Evolutionary conservation across 2,329 filamentous ascomycete genomes (phyloP).

Genomic region (Trichoderma koningiopsis): DNA sequence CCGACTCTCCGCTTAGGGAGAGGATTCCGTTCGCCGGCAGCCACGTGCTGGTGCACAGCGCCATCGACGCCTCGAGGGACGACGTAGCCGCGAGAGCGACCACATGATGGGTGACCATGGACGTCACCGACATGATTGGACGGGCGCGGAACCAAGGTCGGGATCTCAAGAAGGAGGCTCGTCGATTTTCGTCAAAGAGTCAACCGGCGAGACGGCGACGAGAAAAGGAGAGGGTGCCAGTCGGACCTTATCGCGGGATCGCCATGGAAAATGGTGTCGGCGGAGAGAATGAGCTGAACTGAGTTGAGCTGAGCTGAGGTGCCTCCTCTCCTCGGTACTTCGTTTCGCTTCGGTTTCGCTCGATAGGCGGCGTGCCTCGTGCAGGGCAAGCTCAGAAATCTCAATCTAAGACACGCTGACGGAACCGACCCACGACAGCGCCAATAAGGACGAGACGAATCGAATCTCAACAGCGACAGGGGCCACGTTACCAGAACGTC

Average conservation of each 20-base stretch:
- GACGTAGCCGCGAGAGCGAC: constrained; percentile 32
- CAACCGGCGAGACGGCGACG: constrained; percentile 23
- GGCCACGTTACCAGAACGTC: not conserved
- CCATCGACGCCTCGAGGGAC: constrained; percentile 35
- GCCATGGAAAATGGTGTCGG: constrained; percentile 21
- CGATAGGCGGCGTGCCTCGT: not conserved
- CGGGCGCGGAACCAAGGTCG: not conserved
- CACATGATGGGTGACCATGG: not conserved
- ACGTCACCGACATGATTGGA: constrained; percentile 13
- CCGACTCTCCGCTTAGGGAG: constrained; percentile 50
- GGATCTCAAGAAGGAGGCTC: not conserved
- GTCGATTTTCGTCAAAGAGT: not conserved
- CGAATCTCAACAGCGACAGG: not conserved
- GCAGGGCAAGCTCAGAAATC: not conserved
- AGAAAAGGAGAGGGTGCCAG: constrained; percentile 16
- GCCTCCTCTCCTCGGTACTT: not conserved
- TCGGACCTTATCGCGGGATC: constrained; percentile 21
- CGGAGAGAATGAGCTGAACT: not conserved
- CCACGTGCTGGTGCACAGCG: constrained; percentile 46
- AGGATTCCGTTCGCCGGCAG: constrained; percentile 50
- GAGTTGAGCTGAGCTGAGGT: too few relatives aligned
- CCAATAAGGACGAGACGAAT: not conserved
- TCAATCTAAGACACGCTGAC: constrained; percentile 5
- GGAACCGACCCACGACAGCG: not conserved
- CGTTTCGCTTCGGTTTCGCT: not conserved